A percentile compares a stretch with the other conserved stretches of the same genome.
Conservation (phyloP, 345 rosid species). For the Garcia nutans region DNA sequence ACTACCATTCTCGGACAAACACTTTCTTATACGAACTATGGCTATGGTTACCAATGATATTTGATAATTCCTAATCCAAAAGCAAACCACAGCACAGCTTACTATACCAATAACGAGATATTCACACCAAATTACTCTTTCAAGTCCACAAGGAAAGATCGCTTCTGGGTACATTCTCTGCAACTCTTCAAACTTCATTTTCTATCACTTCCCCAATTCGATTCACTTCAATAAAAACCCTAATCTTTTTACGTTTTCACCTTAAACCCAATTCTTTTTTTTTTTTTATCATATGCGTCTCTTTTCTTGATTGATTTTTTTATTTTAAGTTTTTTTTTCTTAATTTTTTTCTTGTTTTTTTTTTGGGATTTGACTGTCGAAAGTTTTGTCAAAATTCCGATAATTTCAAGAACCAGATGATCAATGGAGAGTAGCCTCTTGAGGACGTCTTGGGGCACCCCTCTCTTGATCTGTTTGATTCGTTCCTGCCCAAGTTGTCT, state of each 20-base stretch:
- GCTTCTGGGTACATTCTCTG: neutral
- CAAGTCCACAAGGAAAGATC: neutral
- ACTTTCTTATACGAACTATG: too few relatives aligned
- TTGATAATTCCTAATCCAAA: too few relatives aligned
- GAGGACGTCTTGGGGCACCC: conserved; percentile 35
- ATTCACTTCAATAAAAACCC: conserved; percentile 2
- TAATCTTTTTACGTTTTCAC: neutral
- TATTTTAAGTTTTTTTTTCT: neutral
- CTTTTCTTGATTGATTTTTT: neutral
- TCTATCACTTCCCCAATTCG: neutral
- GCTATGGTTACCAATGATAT: too few relatives aligned
- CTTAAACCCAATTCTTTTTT: neutral
- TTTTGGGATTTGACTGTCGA: neutral
- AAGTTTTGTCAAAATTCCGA: neutral
- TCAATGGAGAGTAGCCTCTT: conserved; percentile 43
- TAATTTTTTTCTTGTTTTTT: neutral
- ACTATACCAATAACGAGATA: too few relatives aligned
- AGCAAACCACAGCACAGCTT: neutral
- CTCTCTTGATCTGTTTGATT: conserved; percentile 45
- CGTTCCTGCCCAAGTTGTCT: conserved; percentile 31
- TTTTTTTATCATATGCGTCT: neutral
- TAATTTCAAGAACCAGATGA: conserved; percentile 39
- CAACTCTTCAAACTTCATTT: neutral
- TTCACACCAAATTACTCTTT: neutral
- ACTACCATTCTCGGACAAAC: too few relatives aligned